phyloP scores from a whole-genome alignment of 2,329 filamentous ascomycete genomes.

The Penicillium fuscoglaucum region DNA sequence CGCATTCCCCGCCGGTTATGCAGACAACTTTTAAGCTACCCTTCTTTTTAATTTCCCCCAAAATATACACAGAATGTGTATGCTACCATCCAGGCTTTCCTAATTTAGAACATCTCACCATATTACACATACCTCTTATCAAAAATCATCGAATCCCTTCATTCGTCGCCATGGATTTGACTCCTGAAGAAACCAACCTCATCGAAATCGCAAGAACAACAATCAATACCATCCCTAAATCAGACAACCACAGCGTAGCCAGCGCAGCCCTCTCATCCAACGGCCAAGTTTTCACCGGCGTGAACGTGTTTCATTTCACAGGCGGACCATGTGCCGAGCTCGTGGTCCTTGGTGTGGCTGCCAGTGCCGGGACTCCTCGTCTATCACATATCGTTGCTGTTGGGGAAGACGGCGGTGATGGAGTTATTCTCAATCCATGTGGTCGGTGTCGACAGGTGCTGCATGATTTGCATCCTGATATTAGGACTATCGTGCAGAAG shows the following conservation, averaged over 20 bases:
- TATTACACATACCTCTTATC: background rate
- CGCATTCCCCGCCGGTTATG: background rate
- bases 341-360: conserved; percentile 30
- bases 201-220: background rate
- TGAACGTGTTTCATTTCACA: conserved; percentile 30
- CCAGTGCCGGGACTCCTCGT: conserved; percentile 20
- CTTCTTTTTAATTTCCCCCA: too few species aligned
- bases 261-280: conserved; percentile 19
- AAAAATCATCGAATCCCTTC: background rate
- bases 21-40: background rate
- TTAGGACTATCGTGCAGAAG: conserved; percentile 26
- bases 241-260: conserved; percentile 21
- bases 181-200: background rate
- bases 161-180: background rate
- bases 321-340: conserved; percentile 35
- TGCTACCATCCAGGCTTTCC: background rate
- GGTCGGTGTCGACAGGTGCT: conserved; percentile 32
- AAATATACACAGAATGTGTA: background rate
- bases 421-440: conserved; percentile 27
- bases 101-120: background rate
- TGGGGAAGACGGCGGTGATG: conserved; percentile 20
- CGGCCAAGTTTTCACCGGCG: conserved; percentile 24
- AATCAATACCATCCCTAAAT: conserved; percentile 16
- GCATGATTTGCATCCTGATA: conserved; percentile 27
- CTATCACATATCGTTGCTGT: conserved; percentile 31